Base-by-base conservation (phyloP, 225 moss, liverwort and hornwort genomes). In the Climacium dendroides region DNA sequence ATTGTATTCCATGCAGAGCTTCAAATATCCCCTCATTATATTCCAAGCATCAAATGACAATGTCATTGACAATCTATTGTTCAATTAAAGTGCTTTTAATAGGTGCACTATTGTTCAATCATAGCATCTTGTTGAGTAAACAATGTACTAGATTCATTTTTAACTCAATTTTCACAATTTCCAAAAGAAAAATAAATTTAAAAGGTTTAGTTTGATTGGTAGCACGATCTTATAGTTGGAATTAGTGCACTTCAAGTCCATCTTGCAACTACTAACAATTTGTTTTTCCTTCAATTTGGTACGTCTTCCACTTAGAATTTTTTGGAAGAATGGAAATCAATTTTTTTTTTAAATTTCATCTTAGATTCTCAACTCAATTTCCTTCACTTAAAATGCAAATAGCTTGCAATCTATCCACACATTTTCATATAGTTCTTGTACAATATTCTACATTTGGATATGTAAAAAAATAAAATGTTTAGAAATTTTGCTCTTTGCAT, bases 141-240 rank as follows among this genome's bases (percentile, higher is more conserved):
- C 15, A 3, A 35, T 0, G 0, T 53, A 23, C 24, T 9, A 3
- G 0, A 35, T 52, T 3, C 1, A 0, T 22, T 15, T 75, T 35
- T 15, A 5, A 35, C 0, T 35, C 6, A 15, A 23, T 22, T 53
- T 52, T 50, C 14, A 8, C 2, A 35, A 53, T 5, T 75, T 35
- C 1, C 8, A 14, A 3, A 11, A 1, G 4, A 13, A 50, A 76
- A 14, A 6, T 23, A 0, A 32, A 3, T 74, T 2, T 2, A 13
- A 0, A 34, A 13, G 13, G 1, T 22, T 50, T 13, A 9, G 3
- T 23, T 52, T 75, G 7, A 0, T 50, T 20, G 1, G 19, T 11
- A 48, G 18, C 7, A 73, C 19, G 17, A 48, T 74, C 4, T 12
- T 30, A 74, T 1, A 2, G 32, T 48, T 47, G 17, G 19, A 1